Evolutionary conservation across 495 filamentous ascomycete species (phyloP).

Genomic region (Podospora pseudopauciseta): DNA sequence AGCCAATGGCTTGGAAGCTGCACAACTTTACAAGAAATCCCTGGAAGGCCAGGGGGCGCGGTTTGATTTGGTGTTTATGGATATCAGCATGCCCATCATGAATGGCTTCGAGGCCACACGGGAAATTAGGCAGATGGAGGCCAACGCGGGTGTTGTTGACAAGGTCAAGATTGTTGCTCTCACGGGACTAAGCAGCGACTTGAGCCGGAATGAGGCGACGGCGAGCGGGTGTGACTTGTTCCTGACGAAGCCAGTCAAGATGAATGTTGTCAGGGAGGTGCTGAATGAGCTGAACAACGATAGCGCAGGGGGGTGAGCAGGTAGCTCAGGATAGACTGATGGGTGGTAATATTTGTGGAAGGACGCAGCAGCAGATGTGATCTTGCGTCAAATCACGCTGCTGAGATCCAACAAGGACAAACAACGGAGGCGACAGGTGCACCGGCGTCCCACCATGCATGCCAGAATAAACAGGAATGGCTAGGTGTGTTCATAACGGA

Average conservation of each 20-base stretch:
- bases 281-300: constrained; percentile 16
- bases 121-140: constrained; percentile 53
- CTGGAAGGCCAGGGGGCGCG: constrained; percentile 16
- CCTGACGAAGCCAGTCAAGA: constrained; percentile 64
- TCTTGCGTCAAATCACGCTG: no score
- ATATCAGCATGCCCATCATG: constrained; percentile 67
- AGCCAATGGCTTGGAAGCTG: constrained; percentile 43
- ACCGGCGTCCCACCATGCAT: background rate
- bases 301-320: background rate
- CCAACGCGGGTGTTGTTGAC: constrained; percentile 19
- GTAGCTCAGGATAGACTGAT: background rate
- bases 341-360: no score
- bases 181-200: constrained; percentile 62
- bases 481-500: background rate
- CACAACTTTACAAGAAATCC: constrained; percentile 36
- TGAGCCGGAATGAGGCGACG: constrained; percentile 61
- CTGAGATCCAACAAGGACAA: background rate
- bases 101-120: constrained; percentile 56
- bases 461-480: background rate
- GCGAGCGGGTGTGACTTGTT: constrained; percentile 64
- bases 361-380: background rate
- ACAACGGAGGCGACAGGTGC: background rate
- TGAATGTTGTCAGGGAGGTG: constrained; percentile 24
- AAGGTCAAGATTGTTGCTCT: constrained; percentile 60
- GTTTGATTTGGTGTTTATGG: constrained; percentile 59